Conservation (phyloP, 257 asterid species). For the Dorcoceras hygrometricum region DNA sequence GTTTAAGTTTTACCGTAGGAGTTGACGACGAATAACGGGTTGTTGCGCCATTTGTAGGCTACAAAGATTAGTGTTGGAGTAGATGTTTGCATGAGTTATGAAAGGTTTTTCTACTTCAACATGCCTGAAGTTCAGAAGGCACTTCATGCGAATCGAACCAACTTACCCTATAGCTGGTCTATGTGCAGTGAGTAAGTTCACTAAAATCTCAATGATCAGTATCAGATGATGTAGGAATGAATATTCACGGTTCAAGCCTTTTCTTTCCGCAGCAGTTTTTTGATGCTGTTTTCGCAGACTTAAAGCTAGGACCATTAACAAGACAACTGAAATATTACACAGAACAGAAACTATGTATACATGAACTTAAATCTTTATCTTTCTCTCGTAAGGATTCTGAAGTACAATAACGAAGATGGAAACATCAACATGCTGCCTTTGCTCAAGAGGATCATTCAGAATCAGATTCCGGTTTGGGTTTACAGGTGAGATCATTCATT, state of each 20-base stretch:
- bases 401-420: not conserved
- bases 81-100: slow-evolving; percentile 86
- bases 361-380: not conserved
- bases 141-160: slow-evolving; percentile 90
- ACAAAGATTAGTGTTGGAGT: slow-evolving; percentile 77
- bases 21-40: not conserved
- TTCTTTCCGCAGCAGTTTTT: not conserved
- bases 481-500: not conserved
- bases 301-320: too few relatives aligned
- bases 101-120: slow-evolving; percentile 79
- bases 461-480: not conserved
- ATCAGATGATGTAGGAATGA: not conserved
- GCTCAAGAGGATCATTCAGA: not conserved
- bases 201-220: not conserved
- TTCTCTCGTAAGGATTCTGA: not conserved
- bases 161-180: slow-evolving; percentile 69
- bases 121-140: slow-evolving; percentile 95
- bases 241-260: not conserved
- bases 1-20: not conserved
- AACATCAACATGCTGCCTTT: not conserved
- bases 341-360: too few relatives aligned
- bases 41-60: slow-evolving; percentile 57
- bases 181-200: slow-evolving; percentile 59
- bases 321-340: not conserved
- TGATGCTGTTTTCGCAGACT: not conserved